These are phyloP conservation scores for Scheffersomyces lignicola DNA, from an alignment of 1,139 yeast genomes.

Conservation along the genomic window DNA sequence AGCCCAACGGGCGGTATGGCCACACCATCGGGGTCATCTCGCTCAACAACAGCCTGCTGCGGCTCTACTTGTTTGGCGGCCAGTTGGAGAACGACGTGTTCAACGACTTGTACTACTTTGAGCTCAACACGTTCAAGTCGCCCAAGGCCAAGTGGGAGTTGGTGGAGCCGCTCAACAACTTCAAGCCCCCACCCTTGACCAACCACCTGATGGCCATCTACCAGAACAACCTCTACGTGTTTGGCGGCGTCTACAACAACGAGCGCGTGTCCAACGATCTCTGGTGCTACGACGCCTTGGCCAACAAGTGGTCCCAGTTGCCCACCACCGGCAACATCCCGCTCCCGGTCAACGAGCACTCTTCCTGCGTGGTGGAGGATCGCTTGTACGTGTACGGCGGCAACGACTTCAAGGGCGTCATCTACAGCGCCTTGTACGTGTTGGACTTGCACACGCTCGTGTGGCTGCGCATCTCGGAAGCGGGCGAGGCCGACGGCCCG, in stretches of 20 bases:
- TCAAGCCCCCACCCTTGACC: slow-evolving; percentile 86
- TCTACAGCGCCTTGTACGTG: slow-evolving; percentile 69
- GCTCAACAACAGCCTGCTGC: slow-evolving; percentile 64
- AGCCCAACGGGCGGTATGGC: slow-evolving; percentile 93
- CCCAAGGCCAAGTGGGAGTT: slow-evolving; percentile 84
- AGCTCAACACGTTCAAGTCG: slow-evolving; percentile 82
- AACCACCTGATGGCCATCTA: slow-evolving; percentile 87
- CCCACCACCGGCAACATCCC: slow-evolving; percentile 63
- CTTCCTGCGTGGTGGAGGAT: slow-evolving; percentile 79
- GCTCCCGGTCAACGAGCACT: slow-evolving; percentile 89
- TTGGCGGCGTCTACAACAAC: slow-evolving; percentile 90
- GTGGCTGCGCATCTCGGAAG: slow-evolving; percentile 66
- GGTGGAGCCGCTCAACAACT: slow-evolving; percentile 53
- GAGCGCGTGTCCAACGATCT: slow-evolving; percentile 73
- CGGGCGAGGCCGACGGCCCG: slow-evolving; percentile 51
- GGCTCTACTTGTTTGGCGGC: slow-evolving; percentile 90
- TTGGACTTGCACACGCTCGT: slow-evolving; percentile 70
- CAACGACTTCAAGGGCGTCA: slow-evolving; percentile 72
- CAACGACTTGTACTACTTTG: slow-evolving; percentile 84
- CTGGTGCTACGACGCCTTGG: slow-evolving; percentile 76
- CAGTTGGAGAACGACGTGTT: slow-evolving; percentile 87
- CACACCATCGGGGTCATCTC: slow-evolving; percentile 71
- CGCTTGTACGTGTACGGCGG: slow-evolving; percentile 90
- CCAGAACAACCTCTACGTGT: slow-evolving; percentile 77
- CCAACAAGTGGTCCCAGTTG: slow-evolving; percentile 64